phyloP scores from a whole-genome alignment of 345 rosid species.

The Reutealis trisperma region DNA sequence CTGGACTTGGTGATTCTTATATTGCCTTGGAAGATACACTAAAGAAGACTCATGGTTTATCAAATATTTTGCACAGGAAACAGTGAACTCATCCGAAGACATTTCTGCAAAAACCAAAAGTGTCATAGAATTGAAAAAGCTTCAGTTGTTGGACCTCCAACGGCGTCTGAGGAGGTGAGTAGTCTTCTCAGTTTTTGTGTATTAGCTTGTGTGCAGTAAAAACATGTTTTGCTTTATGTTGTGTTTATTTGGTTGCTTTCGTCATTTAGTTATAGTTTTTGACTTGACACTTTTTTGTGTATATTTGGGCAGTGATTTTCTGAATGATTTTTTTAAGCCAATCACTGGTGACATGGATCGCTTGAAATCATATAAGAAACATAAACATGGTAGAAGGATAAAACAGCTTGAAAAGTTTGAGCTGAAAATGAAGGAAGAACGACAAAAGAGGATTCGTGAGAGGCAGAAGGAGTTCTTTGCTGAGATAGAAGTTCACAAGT shows the following conservation, averaged over 20 bases:
- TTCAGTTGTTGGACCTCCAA: slow-evolving; percentile 76
- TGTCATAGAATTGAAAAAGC: slow-evolving; percentile 90
- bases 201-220: background rate
- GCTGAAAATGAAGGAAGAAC: slow-evolving; percentile 91
- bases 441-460: slow-evolving; percentile 92
- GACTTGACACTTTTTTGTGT: slow-evolving; percentile 18
- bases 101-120: slow-evolving; percentile 85
- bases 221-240: background rate
- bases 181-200: background rate
- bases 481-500: slow-evolving; percentile 93
- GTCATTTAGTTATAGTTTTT: slow-evolving; percentile 8
- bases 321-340: slow-evolving; percentile 79
- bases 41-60: background rate
- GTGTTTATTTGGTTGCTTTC: background rate
- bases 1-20: background rate
- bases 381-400: slow-evolving; percentile 86
- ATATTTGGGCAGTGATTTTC: slow-evolving; percentile 61
- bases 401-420: slow-evolving; percentile 84
- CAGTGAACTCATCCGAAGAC: slow-evolving; percentile 80
- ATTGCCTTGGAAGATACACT: background rate
- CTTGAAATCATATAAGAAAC: slow-evolving; percentile 72
- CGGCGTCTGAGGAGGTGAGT: slow-evolving; percentile 74
- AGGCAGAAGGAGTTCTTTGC: slow-evolving; percentile 94
- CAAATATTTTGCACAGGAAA: slow-evolving; percentile 46
- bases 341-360: slow-evolving; percentile 68